phyloP scores from a whole-genome alignment of 768 basidiomycete genomes.

The Lactarius quietus region DNA sequence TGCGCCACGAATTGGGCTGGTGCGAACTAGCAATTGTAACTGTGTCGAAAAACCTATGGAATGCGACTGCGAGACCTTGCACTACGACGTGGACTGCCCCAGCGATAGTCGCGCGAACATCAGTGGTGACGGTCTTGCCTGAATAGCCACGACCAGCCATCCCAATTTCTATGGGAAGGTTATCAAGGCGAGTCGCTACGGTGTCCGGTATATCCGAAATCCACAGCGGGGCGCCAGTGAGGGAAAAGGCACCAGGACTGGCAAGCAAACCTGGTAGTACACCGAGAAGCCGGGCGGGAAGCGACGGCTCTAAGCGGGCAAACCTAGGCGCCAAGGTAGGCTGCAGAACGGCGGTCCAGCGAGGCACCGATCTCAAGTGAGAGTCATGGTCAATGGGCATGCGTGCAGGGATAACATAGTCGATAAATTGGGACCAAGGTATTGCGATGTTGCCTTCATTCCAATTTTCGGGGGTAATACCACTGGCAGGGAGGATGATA shows the following conservation, averaged over 20 bases:
- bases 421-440: slow-evolving; percentile 13
- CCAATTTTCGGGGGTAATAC: neutral
- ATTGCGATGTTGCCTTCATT: slow-evolving; percentile 14
- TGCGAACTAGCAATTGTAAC: neutral
- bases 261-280: slow-evolving; percentile 7
- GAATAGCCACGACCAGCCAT: slow-evolving; percentile 14
- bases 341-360: slow-evolving; percentile 17
- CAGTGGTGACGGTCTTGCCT: slow-evolving; percentile 6
- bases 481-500: neutral
- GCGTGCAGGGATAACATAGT: slow-evolving; percentile 7
- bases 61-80: slow-evolving; percentile 1
- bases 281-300: slow-evolving; percentile 6
- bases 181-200: slow-evolving; percentile 15
- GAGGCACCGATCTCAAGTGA: neutral
- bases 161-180: neutral
- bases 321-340: slow-evolving; percentile 1
- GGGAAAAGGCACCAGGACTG: slow-evolving; percentile 6
- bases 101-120: neutral
- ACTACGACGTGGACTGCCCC: slow-evolving; percentile 2
- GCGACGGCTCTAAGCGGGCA: slow-evolving; percentile 10
- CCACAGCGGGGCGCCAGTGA: neutral
- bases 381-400: slow-evolving; percentile 11
- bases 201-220: slow-evolving; percentile 15
- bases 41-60: neutral
- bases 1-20: slow-evolving; percentile 15